Evolutionary conservation across 352 stramenopile genomes (phyloP).

Genomic region (Phytopythium ostracodes): DNA sequence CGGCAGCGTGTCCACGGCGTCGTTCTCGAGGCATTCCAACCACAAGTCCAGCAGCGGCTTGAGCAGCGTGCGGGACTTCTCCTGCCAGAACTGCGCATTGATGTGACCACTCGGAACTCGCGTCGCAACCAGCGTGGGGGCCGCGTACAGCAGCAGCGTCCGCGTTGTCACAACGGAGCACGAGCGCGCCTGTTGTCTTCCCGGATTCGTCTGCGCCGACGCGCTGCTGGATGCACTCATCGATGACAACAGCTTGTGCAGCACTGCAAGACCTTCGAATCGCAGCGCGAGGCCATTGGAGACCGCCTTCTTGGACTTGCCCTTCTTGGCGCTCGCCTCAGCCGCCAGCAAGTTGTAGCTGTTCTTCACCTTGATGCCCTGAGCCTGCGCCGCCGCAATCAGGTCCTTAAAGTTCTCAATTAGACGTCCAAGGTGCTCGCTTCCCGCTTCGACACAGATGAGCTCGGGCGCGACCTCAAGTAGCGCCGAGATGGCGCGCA

Average conservation of each 20-base stretch:
- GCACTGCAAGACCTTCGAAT: constrained; percentile 57
- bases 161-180: constrained; percentile 21
- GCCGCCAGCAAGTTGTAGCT: constrained; percentile 58
- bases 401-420: constrained; percentile 82
- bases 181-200: constrained; percentile 6
- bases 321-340: constrained; percentile 20
- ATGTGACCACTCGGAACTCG: not conserved
- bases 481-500: constrained; percentile 62
- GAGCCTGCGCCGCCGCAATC: constrained; percentile 51
- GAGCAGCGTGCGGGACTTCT: constrained; percentile 59
- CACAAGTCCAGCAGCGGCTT: constrained; percentile 65
- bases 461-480: constrained; percentile 59
- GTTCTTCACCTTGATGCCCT: constrained; percentile 78
- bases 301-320: constrained; percentile 38
- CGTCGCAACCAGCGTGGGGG: constrained; percentile 21
- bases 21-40: constrained; percentile 64
- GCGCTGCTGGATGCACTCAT: constrained; percentile 23
- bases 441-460: constrained; percentile 42
- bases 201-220: not conserved
- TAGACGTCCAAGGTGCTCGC: constrained; percentile 53
- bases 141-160: constrained; percentile 54
- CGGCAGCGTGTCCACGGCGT: constrained; percentile 42
- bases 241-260: constrained; percentile 59
- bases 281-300: constrained; percentile 44
- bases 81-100: constrained; percentile 46